Conservation (phyloP, 176 grass and related monocot genomes). For the Tillandsia leiboldiana region DNA sequence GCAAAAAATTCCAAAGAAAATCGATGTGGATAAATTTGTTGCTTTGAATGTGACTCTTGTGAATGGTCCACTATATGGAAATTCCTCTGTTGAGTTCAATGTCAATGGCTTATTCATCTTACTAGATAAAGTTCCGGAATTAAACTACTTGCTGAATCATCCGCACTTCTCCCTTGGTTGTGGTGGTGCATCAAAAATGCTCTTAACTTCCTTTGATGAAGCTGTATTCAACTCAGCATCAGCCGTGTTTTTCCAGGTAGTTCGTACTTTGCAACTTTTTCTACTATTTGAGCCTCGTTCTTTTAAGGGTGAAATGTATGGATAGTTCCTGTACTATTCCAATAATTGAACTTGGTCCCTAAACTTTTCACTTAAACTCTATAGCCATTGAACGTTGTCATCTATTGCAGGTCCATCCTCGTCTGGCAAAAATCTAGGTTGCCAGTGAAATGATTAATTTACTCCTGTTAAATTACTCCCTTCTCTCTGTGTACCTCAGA, state of each 20-base stretch:
- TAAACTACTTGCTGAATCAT: constrained; percentile 36
- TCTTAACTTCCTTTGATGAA: constrained; percentile 70
- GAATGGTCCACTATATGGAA: constrained; percentile 49
- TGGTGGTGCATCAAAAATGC: constrained; percentile 65
- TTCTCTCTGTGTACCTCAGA: too few relatives aligned
- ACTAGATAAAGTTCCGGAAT: constrained; percentile 18
- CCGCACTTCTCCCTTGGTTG: constrained; percentile 48
- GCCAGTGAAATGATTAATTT: too few relatives aligned
- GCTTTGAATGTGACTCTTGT: constrained; percentile 74
- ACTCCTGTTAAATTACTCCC: too few relatives aligned
- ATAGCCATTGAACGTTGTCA: too few relatives aligned
- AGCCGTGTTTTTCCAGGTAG: constrained; percentile 73
- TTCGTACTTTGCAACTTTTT: not conserved
- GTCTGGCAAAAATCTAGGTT: too few relatives aligned
- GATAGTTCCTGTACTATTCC: too few relatives aligned
- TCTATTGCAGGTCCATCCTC: too few relatives aligned
- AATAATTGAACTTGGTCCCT: too few relatives aligned
- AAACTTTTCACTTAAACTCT: too few relatives aligned
- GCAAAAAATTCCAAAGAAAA: constrained; percentile 59
- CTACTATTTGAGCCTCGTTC: not conserved
- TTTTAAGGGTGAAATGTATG: not conserved
- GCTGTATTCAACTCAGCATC: constrained; percentile 69
- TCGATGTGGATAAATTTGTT: constrained; percentile 48
- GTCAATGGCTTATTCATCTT: constrained; percentile 68
- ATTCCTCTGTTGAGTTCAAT: constrained; percentile 77